These are phyloP conservation scores for Monosporascus ibericus DNA, from an alignment of 2,329 filamentous ascomycete species.

Conservation along the genomic window DNA sequence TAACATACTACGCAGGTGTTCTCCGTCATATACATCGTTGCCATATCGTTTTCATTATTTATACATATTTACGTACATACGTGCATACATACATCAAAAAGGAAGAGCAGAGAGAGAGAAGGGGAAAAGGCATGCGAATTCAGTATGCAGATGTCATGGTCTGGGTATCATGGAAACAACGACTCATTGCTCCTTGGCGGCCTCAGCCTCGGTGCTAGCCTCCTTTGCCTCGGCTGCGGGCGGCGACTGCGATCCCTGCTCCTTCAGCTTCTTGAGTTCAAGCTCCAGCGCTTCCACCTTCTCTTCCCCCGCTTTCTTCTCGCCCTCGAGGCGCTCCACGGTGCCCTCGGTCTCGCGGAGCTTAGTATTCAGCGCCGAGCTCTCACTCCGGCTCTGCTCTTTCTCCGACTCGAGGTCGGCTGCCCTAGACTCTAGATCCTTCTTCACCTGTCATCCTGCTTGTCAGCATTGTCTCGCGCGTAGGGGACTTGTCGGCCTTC, in stretches of 20 bases:
- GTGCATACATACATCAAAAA: background rate
- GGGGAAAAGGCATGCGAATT: background rate
- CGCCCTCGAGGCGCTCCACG: constrained; percentile 16
- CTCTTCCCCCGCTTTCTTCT: constrained; percentile 16
- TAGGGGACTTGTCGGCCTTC: background rate
- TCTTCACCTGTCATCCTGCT: constrained; percentile 18
- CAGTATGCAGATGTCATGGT: background rate
- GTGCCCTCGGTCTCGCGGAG: constrained; percentile 11
- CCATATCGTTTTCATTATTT: background rate
- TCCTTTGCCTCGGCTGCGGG: too few relatives aligned
- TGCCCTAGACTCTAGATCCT: constrained; percentile 17
- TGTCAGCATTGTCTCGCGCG: background rate
- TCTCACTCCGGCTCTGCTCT: constrained; percentile 13
- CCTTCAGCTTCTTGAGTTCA: constrained; percentile 11
- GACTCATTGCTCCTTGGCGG: background rate
- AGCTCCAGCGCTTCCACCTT: constrained; percentile 16
- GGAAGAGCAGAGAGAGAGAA: background rate
- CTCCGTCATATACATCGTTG: background rate
- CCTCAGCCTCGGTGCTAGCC: background rate
- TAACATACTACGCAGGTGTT: too few relatives aligned
- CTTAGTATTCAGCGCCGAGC: constrained; percentile 14
- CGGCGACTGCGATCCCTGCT: constrained; percentile 2
- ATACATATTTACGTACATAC: too few relatives aligned
- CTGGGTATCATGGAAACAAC: background rate
- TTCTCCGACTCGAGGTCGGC: constrained; percentile 16